Evolutionary conservation across 257 asterid genomes (phyloP).

Genomic region (Dorcoceras hygrometricum): DNA sequence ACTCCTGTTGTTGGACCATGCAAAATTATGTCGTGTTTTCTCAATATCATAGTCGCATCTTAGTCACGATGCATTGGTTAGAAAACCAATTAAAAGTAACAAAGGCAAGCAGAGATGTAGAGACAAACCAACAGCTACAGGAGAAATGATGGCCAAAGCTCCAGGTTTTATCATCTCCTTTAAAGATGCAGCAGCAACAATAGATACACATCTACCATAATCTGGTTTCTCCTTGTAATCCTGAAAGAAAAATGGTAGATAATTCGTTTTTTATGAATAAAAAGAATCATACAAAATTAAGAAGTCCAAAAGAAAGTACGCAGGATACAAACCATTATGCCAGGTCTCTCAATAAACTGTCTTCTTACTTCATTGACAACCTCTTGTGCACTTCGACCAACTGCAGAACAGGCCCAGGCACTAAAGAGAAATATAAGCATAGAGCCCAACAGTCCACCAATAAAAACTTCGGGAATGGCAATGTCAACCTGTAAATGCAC

Average conservation of each 20-base stretch:
- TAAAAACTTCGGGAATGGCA: conserved; percentile 95
- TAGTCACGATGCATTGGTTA: background rate
- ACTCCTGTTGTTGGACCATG: background rate
- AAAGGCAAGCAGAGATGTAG: conserved; percentile 18
- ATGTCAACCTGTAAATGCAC: conserved; percentile 72
- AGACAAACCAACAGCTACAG: conserved; percentile 73
- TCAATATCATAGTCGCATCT: conserved; percentile 15
- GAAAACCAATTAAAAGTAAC: conserved; percentile 1
- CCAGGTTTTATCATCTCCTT: conserved; percentile 99
- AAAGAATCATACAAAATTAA: conserved; percentile 17
- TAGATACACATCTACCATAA: conserved; percentile 93
- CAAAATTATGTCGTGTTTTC: conserved; percentile 11
- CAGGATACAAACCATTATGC: conserved; percentile 79
- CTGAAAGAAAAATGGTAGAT: conserved; percentile 41
- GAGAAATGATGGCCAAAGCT: conserved; percentile 91
- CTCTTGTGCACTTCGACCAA: conserved; percentile 98
- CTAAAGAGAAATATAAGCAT: conserved; percentile 95
- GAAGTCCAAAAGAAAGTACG: conserved; percentile 6
- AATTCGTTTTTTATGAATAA: conserved; percentile 19
- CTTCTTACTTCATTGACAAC: conserved; percentile 98
- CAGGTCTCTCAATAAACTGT: conserved; percentile 99
- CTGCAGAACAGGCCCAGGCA: conserved; percentile 99
- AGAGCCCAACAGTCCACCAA: conserved; percentile 96
- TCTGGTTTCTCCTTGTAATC: conserved; percentile 98
- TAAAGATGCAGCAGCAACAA: conserved; percentile 95